A percentile compares a stretch with the other conserved stretches of the same genome.
phyloP scores from a whole-genome alignment of 164 flowering plant genomes.

The Macadamia tetraphylla region DNA sequence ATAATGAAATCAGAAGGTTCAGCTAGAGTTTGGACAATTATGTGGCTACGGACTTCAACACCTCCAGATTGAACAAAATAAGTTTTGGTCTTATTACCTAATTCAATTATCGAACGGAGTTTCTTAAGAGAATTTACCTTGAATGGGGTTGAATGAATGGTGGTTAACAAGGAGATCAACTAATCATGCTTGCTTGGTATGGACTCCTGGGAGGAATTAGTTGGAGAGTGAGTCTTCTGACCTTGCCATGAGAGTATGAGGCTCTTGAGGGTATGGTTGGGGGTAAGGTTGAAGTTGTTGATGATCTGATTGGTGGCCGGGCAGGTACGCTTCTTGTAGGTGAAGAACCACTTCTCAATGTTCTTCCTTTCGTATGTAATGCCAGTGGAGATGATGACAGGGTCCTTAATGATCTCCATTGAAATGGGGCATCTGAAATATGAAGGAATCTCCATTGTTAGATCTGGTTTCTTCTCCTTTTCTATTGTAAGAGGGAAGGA shows the following conservation, averaged over 20 bases:
- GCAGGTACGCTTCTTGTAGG: conserved; percentile 54
- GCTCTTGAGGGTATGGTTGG: conserved; percentile 64
- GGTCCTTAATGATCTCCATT: conserved; percentile 66
- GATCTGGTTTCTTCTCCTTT: conserved; percentile 10
- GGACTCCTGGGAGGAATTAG: conserved; percentile 5
- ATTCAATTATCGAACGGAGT: conserved; percentile 30
- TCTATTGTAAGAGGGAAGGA: neutral
- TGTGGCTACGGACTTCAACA: conserved; percentile 29
- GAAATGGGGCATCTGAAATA: conserved; percentile 75
- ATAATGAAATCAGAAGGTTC: conserved; percentile 39
- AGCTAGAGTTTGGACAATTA: conserved; percentile 26
- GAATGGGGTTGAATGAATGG: conserved; percentile 12
- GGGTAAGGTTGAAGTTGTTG: conserved; percentile 36
- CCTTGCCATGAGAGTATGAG: conserved; percentile 47
- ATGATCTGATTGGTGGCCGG: conserved; percentile 65
- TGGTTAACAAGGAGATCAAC: conserved; percentile 25
- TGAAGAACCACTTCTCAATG: conserved; percentile 61
- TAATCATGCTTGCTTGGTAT: conserved; percentile 30
- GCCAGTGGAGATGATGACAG: conserved; percentile 67
- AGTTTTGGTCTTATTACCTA: conserved; percentile 19
- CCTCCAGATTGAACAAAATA: conserved; percentile 43
- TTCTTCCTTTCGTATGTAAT: conserved; percentile 52
- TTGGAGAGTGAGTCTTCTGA: neutral
- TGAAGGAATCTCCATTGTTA: conserved; percentile 37
- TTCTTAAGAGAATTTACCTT: conserved; percentile 48